Evolutionary conservation across 306 rosid genomes (phyloP).

Genomic region (Erythrophleum fordii): DNA sequence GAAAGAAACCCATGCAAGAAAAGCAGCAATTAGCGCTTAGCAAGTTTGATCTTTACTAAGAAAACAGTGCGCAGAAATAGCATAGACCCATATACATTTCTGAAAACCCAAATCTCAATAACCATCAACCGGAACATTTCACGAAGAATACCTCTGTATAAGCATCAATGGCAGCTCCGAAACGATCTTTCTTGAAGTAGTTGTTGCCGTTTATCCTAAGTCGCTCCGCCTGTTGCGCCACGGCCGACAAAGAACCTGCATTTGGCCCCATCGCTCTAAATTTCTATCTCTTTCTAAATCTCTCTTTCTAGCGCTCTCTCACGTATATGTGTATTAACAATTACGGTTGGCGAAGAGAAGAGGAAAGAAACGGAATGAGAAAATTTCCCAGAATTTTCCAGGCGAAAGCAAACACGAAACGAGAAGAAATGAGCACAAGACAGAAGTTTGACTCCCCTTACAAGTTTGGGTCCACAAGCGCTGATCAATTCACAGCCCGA

Average conservation of each 20-base stretch:
- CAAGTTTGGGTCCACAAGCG: neutral
- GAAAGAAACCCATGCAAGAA: neutral
- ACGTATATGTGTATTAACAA: neutral
- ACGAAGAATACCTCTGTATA: slow-evolving; percentile 71
- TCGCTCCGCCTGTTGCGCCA: slow-evolving; percentile 66
- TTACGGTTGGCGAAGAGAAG: neutral
- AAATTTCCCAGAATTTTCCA: neutral
- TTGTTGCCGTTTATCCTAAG: slow-evolving; percentile 71
- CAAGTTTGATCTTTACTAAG: neutral
- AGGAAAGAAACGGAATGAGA: neutral
- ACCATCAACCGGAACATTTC: neutral
- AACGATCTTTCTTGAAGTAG: slow-evolving; percentile 79
- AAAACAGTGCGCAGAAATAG: neutral
- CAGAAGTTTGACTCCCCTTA: neutral
- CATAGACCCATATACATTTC: neutral
- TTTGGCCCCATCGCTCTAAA: slow-evolving; percentile 53
- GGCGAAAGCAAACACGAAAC: neutral
- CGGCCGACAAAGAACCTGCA: slow-evolving; percentile 42
- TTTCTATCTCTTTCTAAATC: neutral
- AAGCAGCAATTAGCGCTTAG: neutral
- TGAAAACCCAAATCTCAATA: neutral
- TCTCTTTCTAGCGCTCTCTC: neutral
- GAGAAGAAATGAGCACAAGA: neutral
- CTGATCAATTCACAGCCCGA: neutral
- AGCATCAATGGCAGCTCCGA: slow-evolving; percentile 91